Conservation (phyloP, 73 alveolate genomes). For the Uronychia binucleata region DNA sequence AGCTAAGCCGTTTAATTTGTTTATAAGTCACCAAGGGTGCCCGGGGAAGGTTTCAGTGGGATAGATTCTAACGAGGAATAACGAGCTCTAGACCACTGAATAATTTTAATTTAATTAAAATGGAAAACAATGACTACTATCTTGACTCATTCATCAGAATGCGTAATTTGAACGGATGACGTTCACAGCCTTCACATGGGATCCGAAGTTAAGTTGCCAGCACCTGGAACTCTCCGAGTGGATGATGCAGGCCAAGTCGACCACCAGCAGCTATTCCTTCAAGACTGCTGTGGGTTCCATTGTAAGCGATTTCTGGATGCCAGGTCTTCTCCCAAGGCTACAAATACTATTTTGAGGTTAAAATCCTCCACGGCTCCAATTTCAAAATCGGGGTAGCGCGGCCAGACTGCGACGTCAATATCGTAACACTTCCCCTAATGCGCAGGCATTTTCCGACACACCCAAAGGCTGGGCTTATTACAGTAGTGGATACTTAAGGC, state of each 20-base stretch:
- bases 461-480: constrained; percentile 43
- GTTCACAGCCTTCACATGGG: not conserved
- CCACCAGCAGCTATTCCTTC: not conserved
- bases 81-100: not conserved
- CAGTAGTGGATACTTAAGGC: constrained; percentile 35
- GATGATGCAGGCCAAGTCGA: not conserved
- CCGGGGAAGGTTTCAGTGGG: not conserved
- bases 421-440: not conserved
- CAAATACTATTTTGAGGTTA: constrained; percentile 26
- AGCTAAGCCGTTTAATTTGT: not conserved
- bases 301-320: not conserved
- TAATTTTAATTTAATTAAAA: too few species aligned
- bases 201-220: not conserved
- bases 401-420: constrained; percentile 2
- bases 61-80: not conserved
- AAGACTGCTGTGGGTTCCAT: constrained; percentile 16
- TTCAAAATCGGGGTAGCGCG: constrained; percentile 37
- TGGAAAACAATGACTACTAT: not conserved
- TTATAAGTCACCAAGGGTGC: not conserved
- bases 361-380: constrained; percentile 13
- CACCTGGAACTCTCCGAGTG: not conserved
- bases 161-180: not conserved
- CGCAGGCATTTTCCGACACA: constrained; percentile 36
- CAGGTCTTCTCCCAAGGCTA: constrained; percentile 4
- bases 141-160: not conserved